Evolutionary conservation across 495 filamentous ascomycete species (phyloP), one percentile per base, ranked within the genome.

Genomic region (Xylaria scruposa): DNA sequence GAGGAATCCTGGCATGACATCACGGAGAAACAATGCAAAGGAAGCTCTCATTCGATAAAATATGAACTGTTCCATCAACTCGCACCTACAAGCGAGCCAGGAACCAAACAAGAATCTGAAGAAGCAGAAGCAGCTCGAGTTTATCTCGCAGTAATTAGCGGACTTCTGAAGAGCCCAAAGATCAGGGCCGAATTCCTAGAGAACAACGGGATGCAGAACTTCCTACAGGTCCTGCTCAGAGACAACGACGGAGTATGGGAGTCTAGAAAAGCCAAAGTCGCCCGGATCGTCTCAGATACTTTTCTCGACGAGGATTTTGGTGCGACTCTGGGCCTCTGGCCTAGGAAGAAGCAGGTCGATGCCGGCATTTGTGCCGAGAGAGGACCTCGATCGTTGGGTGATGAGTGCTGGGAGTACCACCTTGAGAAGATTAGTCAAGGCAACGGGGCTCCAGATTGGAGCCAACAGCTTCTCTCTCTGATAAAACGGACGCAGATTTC

Each of bases 251-350:
- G 73, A 0, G 79, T 77, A 8, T 87, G 83, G 79, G 82, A 85
- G 63, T 72, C 73, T 4, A 72, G 83, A 36, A 78, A 82, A 62
- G 79, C 76, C 38, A 84, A 82, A 71, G 84, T 86, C 17, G 86
- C 80, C 1, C 79, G 85, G 24, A 83, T 90, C 61, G 77, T 90
- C 24, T 79, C 86, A 9, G 89, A 91, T 70, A 87, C 84, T 68
- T 90, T 91, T 60, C 79, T 91, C 24, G 89, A 90, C 77, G 84
- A 85, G 53, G 83, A 86, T 31, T 88, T 90, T 84, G 85, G 87
- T 47, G 86, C 86, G 1, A 75, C 78, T 6, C 56, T 85, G 3
- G 85, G 85, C 6, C 73, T 85, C 67, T 89, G 85, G 84, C 87
- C 86, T 2, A 70, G 40, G 8, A 60, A 49, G n/a, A 73, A 74